Conservation (phyloP, 179 eudicot species). For the Silene noctiflora region DNA sequence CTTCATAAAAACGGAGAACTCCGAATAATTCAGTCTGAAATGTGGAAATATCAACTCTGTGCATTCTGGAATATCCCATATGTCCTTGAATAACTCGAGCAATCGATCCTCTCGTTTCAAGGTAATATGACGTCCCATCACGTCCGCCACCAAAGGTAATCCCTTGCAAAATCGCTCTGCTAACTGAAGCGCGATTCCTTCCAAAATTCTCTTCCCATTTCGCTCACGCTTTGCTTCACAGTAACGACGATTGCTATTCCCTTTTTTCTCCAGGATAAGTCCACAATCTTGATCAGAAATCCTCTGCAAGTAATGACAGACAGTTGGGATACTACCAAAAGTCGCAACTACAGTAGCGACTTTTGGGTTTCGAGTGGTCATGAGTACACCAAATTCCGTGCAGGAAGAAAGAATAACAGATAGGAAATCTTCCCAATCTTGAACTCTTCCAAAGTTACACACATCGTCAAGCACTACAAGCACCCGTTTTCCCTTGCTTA, state of each 20-base stretch:
- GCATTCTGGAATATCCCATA: conserved; percentile 33
- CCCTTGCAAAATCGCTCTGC: conserved; percentile 28
- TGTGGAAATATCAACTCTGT: conserved; percentile 17
- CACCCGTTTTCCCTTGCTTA: conserved; percentile 12
- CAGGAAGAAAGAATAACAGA: conserved; percentile 2
- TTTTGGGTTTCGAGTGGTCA: conserved; percentile 30
- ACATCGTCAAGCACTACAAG: conserved; percentile 26
- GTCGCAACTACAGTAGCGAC: conserved; percentile 2
- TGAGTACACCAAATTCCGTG: conserved; percentile 6
- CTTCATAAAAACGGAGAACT: conserved; percentile 22
- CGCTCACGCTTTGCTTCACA: conserved; percentile 7
- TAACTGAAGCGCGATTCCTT: conserved; percentile 2
- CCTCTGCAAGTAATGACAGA: conserved; percentile 13
- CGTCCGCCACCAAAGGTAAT: conserved; percentile 28
- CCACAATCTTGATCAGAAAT: conserved; percentile 24
- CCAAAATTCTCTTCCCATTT: conserved; percentile 11
- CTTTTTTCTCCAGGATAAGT: conserved; percentile 15
- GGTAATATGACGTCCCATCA: conserved; percentile 15
- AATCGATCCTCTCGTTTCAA: conserved; percentile 21
- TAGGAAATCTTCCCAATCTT: conserved; percentile 25
- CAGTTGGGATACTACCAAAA: not conserved
- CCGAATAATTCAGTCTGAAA: conserved; percentile 24
- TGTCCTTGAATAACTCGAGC: conserved; percentile 19
- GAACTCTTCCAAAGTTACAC: conserved; percentile 4
- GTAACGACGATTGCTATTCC: not conserved